Conservation (phyloP, 805 yeast genomes). For the Wickerhamiella cacticola region DNA sequence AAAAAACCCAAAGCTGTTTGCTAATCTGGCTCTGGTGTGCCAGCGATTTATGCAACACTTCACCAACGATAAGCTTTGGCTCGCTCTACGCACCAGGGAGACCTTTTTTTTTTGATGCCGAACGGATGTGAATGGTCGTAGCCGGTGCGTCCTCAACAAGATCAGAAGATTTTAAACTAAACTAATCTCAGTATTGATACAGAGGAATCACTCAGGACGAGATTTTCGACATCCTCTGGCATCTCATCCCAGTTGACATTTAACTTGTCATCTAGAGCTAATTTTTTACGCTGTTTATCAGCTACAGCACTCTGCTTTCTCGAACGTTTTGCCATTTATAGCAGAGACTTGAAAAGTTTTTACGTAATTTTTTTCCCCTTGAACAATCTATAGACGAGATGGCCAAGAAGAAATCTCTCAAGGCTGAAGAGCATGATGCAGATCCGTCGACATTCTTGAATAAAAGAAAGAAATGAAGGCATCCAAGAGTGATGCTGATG, state of each 20-base stretch:
- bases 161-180: too few species aligned
- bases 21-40: too few species aligned
- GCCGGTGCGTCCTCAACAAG: too few species aligned
- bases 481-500: constrained; percentile 20
- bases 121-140: too few species aligned
- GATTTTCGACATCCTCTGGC: constrained; percentile 56
- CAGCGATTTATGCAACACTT: too few species aligned
- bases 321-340: constrained; percentile 16
- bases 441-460: constrained; percentile 3
- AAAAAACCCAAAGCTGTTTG: too few species aligned
- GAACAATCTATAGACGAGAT: not conserved
- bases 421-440: not conserved
- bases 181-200: too few species aligned
- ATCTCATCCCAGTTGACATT: constrained; percentile 12
- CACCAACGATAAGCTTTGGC: too few species aligned
- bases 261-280: constrained; percentile 16
- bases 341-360: not conserved
- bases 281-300: constrained; percentile 13
- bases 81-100: too few species aligned
- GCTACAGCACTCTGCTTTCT: constrained; percentile 9
- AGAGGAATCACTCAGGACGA: too few species aligned
- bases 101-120: too few species aligned
- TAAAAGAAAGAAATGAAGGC: not conserved
- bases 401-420: constrained; percentile 2
- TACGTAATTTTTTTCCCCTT: constrained; percentile 8